These are phyloP conservation scores for Penicillium sp. DNA, from an alignment of 2,329 filamentous ascomycete genomes.

Conservation along the genomic window DNA sequence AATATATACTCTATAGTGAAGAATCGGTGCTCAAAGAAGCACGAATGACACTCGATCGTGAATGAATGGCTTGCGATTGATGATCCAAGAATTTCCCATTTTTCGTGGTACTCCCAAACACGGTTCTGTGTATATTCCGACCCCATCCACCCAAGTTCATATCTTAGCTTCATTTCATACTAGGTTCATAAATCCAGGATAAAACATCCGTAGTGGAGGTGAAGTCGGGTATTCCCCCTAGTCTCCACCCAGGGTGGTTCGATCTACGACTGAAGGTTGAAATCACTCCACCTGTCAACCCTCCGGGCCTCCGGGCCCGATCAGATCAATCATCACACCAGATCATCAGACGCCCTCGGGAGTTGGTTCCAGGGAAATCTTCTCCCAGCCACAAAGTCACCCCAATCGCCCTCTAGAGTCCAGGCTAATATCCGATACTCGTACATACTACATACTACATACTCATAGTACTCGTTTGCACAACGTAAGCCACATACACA, in stretches of 20 bases:
- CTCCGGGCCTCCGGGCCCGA: not conserved
- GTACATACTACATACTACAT: not conserved
- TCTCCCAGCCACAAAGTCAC: not conserved
- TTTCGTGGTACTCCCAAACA: not conserved
- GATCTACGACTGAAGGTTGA: not conserved
- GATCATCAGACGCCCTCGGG: no score
- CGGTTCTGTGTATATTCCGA: no score
- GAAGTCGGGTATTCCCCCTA: not conserved
- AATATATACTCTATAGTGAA: conserved; percentile 2
- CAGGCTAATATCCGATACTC: no score
- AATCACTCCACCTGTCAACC: not conserved
- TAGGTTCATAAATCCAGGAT: not conserved
- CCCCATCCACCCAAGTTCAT: not conserved
- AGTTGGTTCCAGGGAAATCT: not conserved
- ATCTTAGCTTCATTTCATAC: not conserved
- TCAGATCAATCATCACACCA: not conserved
- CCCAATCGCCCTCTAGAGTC: no score
- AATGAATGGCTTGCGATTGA: not conserved
- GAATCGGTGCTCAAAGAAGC: not conserved
- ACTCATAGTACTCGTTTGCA: not conserved
- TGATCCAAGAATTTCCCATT: not conserved
- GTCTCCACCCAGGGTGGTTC: not conserved
- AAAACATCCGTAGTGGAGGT: not conserved
- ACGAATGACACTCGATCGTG: not conserved
- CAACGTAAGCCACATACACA: not conserved